Base-by-base conservation (phyloP, 805 yeast genomes). In the Ogataea siamensis region DNA sequence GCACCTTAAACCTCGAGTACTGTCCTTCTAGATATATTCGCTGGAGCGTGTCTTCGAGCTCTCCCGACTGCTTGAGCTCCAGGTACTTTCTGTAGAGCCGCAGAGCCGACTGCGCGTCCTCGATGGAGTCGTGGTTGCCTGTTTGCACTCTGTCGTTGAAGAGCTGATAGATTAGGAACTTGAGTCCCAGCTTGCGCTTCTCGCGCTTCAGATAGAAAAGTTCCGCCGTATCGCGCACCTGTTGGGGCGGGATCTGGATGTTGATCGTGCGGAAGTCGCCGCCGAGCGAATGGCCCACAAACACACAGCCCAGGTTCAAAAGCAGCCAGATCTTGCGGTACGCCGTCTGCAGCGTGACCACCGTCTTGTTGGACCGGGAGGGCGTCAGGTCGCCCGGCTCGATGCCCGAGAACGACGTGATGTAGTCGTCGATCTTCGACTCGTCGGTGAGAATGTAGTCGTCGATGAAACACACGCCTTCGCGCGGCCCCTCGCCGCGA, bases 101-200 rank as follows among this genome's bases (percentile, higher is more conserved):
- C 50, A 93, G 69, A 0, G 99, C 98, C 8, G 94, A 83, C 40
- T 71, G 67, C 0, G 99, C 97, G 66, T 93, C 99, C 55, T 93
- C 99, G 30, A 93, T 88, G 1, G 98, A 91, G 58, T 94, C 98
- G 62, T 93, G 99, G 55, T 91, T 91, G 2, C 93, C 95, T 3
- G 78, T 79, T 59, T 93, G 99, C 21, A 94, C 95, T 33, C 78
- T 73, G 45, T 78, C 80, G 22, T 74, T 74, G 37, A 93, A 67
- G 32, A 91, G 68, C 19, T 78, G 78, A 72, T 88, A 88, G 9
- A 95, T 87, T 57, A 93, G 66, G 57, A 87, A 93, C 55, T 91
- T 83, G 50, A 93, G 71, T 3, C 96, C 86, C 23, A 93, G 67
- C 44, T 79, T 83, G 43, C 99, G 67, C 53, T 83, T 86, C 49